These are phyloP conservation scores for Penstemon eatonii DNA, from an alignment of 257 asterid genomes.

Conservation along the genomic window DNA sequence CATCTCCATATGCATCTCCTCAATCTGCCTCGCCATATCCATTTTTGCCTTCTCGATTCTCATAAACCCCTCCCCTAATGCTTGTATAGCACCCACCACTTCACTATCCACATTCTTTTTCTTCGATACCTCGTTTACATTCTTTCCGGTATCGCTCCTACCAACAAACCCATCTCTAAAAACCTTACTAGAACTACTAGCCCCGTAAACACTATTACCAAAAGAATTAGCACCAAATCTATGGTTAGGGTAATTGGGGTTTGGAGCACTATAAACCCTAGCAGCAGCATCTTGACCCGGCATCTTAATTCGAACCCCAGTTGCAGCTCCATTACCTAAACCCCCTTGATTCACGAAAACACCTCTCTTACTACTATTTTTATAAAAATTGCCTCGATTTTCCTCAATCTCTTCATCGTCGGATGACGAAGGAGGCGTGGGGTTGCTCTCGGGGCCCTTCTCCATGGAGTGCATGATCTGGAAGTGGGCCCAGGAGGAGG, in stretches of 20 bases:
- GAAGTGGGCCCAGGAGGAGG: slow-evolving; percentile 92
- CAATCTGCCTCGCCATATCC: slow-evolving; percentile 83
- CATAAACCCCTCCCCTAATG: slow-evolving; percentile 85
- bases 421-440: slow-evolving; percentile 49
- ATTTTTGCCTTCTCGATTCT: slow-evolving; percentile 89
- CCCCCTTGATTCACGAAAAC: slow-evolving; percentile 33
- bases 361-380: slow-evolving; percentile 27
- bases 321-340: slow-evolving; percentile 47
- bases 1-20: slow-evolving; percentile 93
- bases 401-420: slow-evolving; percentile 47
- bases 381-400: slow-evolving; percentile 46
- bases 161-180: slow-evolving; percentile 43
- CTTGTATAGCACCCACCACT: slow-evolving; percentile 62
- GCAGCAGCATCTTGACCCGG: slow-evolving; percentile 51
- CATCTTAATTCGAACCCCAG: slow-evolving; percentile 77
- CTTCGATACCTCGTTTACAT: slow-evolving; percentile 37
- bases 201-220: slow-evolving; percentile 34
- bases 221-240: slow-evolving; percentile 34
- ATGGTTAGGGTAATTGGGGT: slow-evolving; percentile 38
- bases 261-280: slow-evolving; percentile 38
- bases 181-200: slow-evolving; percentile 38
- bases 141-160: slow-evolving; percentile 41
- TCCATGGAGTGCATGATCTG: slow-evolving; percentile 88
- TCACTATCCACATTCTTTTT: slow-evolving; percentile 35
- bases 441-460: slow-evolving; percentile 54